A percentile compares a stretch with the other conserved stretches of the same genome.
These are phyloP conservation scores for Paraphaeosphaeria sporulosa DNA, from an alignment of 2,329 filamentous ascomycete genomes.

Conservation along the genomic window DNA sequence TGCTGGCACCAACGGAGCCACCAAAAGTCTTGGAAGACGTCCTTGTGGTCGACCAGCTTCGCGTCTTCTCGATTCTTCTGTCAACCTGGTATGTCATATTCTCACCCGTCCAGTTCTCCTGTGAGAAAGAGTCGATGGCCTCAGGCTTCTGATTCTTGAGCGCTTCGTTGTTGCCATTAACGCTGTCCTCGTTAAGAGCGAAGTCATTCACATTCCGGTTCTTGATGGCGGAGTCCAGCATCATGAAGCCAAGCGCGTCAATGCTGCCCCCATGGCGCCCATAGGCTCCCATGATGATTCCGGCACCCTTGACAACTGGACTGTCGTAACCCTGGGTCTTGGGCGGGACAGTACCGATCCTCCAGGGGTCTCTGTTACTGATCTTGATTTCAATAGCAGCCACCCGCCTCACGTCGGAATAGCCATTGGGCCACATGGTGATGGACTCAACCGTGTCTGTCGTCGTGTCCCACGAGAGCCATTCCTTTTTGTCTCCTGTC, in stretches of 20 bases:
- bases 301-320: constrained; percentile 12
- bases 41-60: constrained; percentile 12
- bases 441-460: constrained; percentile 11
- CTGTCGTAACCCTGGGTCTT: constrained; percentile 13
- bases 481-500: constrained; percentile 8
- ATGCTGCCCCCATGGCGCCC: constrained; percentile 13
- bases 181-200: constrained; percentile 1
- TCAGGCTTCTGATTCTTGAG: constrained; percentile 13
- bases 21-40: constrained; percentile 12
- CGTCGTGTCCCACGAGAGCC: constrained; percentile 13
- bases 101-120: constrained; percentile 14
- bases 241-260: constrained; percentile 9
- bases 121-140: constrained; percentile 6
- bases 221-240: constrained; percentile 14
- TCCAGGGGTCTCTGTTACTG: constrained; percentile 10
- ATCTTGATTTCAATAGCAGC: constrained; percentile 15
- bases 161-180: constrained; percentile 9
- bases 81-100: constrained; percentile 6
- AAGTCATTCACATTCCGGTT: constrained; percentile 10
- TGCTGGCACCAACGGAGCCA: constrained; percentile 9
- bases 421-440: constrained; percentile 12
- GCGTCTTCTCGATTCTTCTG: constrained; percentile 2
- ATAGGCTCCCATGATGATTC: constrained; percentile 14
- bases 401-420: constrained; percentile 10
- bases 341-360: background rate